A percentile compares a stretch with the other conserved stretches of the same genome.
These are phyloP conservation scores for Entomortierella chlamydospora DNA, from an alignment of 192 early-diverging fungal species.

Conservation along the genomic window DNA sequence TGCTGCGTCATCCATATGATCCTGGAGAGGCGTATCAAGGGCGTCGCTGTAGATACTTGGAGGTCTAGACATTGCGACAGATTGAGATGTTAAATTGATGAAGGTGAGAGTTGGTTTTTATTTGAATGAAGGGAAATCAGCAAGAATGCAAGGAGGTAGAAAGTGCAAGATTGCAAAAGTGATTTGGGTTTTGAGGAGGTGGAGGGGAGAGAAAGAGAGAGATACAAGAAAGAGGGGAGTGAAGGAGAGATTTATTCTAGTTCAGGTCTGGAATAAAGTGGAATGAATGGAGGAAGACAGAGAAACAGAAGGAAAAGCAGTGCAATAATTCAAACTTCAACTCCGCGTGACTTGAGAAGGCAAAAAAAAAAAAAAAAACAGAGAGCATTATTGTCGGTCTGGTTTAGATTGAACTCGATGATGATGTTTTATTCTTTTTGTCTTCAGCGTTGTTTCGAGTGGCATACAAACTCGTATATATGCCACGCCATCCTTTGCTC, in stretches of 20 bases:
- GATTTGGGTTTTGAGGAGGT: constrained; percentile 6
- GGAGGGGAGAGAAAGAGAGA: constrained; percentile 5
- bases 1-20: constrained; percentile 12
- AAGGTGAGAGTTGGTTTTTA: neutral
- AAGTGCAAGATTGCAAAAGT: neutral
- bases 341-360: neutral
- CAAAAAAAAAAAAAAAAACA: constrained; percentile 8
- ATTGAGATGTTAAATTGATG: no score
- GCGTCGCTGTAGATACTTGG: constrained; percentile 48
- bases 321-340: neutral
- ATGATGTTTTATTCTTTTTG: neutral
- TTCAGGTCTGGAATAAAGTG: neutral
- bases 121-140: neutral
- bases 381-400: no score
- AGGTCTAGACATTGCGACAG: constrained; percentile 15
- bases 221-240: no score
- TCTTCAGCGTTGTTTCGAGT: no score
- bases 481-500: neutral
- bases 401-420: no score
- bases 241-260: no score
- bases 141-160: no score
- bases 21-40: constrained; percentile 21
- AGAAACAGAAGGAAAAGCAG: neutral
- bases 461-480: neutral
- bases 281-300: neutral